Percentiles rank a stretch among this genome's conserved stretches.
Conservation (phyloP, 1,284 basidiomycete species). For the Malassezia globosa region DNA sequence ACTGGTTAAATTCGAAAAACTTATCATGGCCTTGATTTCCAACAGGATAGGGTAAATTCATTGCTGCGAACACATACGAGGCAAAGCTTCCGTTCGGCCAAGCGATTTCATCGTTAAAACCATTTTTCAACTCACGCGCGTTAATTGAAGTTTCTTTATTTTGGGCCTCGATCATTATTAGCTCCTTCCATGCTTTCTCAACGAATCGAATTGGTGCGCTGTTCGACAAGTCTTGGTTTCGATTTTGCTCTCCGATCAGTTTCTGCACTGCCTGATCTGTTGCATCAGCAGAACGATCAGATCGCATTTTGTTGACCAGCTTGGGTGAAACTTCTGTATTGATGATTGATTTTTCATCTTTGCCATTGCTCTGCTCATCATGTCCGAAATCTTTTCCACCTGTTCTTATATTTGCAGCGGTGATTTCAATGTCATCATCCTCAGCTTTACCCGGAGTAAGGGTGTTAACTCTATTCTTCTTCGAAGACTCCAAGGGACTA, state of each 20-base stretch:
- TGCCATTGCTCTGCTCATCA: background rate
- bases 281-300: background rate
- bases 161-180: background rate
- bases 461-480: too few species aligned
- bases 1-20: too few species aligned
- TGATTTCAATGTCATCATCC: background rate
- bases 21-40: too few species aligned
- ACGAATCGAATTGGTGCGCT: conserved; percentile 8
- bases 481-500: background rate
- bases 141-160: background rate
- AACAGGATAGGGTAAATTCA: background rate
- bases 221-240: background rate
- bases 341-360: background rate
- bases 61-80: background rate
- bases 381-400: background rate
- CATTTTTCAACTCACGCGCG: background rate
- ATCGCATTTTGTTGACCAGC: background rate
- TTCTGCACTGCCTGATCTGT: background rate
- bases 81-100: background rate
- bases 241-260: background rate
- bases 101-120: background rate
- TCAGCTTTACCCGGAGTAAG: background rate
- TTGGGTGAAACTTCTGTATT: background rate
- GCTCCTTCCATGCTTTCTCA: conserved; percentile 11
- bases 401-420: background rate